phyloP scores from a whole-genome alignment of 257 asterid genomes.

The Verbascum thapsus region DNA sequence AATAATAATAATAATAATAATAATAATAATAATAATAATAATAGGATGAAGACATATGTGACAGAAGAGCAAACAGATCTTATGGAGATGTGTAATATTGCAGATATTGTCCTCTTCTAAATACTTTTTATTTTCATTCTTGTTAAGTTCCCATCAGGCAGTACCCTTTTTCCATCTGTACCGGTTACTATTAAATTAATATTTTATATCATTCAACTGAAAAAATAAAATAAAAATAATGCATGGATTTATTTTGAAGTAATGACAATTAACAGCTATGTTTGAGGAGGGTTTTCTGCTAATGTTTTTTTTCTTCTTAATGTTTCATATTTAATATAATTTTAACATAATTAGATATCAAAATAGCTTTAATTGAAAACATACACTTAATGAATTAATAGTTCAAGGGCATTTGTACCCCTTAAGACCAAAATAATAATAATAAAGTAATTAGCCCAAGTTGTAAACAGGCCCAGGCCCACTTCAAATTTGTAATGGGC shows the following conservation, averaged over 20 bases:
- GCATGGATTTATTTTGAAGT: not conserved
- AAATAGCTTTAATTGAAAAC: no score
- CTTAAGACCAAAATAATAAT: no score
- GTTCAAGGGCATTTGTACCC: no score
- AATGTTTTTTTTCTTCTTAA: no score
- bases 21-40: not conserved
- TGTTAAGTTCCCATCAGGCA: not conserved
- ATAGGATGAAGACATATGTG: not conserved
- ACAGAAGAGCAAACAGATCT: constrained; percentile 37
- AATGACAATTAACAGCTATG: not conserved
- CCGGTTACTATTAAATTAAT: not conserved
- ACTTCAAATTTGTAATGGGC: no score
- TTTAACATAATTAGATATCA: no score
- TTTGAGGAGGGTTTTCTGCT: not conserved
- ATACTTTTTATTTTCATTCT: no score
- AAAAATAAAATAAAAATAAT: not conserved
- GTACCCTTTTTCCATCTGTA: constrained; percentile 8
- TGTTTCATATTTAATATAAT: no score
- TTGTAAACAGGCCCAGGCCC: no score
- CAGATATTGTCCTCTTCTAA: constrained; percentile 34
- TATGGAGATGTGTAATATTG: constrained; percentile 37
- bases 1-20: not conserved
- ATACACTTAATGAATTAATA: no score
- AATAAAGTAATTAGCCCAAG: no score
- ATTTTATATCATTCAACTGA: not conserved